Evolutionary conservation across 2,329 filamentous ascomycete genomes (phyloP).

Genomic region (Colletotrichum cuscutae): DNA sequence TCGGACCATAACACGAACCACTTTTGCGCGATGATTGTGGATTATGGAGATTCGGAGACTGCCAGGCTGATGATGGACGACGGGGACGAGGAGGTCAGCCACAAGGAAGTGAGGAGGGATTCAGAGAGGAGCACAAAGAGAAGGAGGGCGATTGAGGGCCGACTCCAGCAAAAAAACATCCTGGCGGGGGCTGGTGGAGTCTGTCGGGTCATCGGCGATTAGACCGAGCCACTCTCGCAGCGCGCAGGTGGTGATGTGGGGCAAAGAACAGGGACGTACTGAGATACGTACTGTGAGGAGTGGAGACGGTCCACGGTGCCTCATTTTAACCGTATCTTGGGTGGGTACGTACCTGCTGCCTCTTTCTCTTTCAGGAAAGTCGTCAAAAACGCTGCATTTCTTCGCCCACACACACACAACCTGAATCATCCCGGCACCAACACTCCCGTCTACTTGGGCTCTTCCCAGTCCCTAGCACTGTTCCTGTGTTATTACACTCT

Average conservation of each 20-base stretch:
- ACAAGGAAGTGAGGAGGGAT: not conserved
- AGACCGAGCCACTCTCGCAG: conserved; percentile 18
- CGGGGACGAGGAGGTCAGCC: not conserved
- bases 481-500: no score
- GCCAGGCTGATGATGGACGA: not conserved
- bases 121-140: not conserved
- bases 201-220: conserved; percentile 20
- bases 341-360: not conserved
- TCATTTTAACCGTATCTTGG: conserved; percentile 35
- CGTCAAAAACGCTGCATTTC: not conserved
- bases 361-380: conserved; percentile 10
- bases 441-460: no score
- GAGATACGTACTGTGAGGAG: no score
- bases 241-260: conserved; percentile 21
- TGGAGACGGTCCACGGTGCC: not conserved
- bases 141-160: not conserved
- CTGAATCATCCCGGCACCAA: not conserved
- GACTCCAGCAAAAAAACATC: not conserved
- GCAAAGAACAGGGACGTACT: no score
- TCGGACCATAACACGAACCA: not conserved
- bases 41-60: not conserved
- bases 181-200: not conserved
- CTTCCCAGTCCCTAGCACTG: no score
- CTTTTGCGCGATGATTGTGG: not conserved
- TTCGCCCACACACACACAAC: not conserved